These are phyloP conservation scores for Massospora cicadina DNA, from an alignment of 371 early-diverging fungal genomes.

Conservation along the genomic window DNA sequence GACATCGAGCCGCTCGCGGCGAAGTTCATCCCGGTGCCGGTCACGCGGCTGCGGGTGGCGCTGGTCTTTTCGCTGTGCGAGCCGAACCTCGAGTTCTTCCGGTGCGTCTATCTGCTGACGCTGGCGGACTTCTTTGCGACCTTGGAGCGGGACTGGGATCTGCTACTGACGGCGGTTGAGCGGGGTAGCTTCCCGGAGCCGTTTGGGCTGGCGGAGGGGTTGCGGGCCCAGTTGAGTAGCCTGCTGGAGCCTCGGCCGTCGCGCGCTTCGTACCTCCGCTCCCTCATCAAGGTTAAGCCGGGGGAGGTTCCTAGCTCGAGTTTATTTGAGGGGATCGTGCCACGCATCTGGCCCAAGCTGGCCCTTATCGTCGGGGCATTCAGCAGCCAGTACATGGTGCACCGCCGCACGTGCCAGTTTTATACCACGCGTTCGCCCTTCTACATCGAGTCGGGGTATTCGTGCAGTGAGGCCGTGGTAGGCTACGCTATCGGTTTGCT, in stretches of 20 bases:
- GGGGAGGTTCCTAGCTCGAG: too few species aligned
- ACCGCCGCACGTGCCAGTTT: background rate
- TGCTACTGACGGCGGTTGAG: conserved; percentile 3
- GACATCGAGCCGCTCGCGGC: background rate
- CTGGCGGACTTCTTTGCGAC: conserved; percentile 1
- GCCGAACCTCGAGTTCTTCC: background rate
- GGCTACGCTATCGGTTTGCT: background rate
- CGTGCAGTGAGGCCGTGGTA: background rate
- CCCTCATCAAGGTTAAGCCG: background rate
- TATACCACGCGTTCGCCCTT: background rate
- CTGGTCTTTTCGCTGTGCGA: background rate
- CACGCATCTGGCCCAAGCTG: background rate
- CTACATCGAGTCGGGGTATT: background rate
- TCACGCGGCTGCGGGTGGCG: background rate
- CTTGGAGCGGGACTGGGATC: background rate
- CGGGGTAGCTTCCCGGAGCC: background rate
- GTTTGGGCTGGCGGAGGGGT: background rate
- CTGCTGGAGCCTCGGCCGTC: background rate
- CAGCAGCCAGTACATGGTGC: background rate
- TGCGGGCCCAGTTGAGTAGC: background rate
- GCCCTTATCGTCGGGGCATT: background rate
- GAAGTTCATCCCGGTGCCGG: background rate
- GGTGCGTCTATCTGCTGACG: background rate
- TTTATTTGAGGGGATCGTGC: background rate
- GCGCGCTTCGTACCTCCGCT: background rate